Base-by-base conservation (phyloP, 2,329 filamentous ascomycete genomes). In the Didymella lethalis region DNA sequence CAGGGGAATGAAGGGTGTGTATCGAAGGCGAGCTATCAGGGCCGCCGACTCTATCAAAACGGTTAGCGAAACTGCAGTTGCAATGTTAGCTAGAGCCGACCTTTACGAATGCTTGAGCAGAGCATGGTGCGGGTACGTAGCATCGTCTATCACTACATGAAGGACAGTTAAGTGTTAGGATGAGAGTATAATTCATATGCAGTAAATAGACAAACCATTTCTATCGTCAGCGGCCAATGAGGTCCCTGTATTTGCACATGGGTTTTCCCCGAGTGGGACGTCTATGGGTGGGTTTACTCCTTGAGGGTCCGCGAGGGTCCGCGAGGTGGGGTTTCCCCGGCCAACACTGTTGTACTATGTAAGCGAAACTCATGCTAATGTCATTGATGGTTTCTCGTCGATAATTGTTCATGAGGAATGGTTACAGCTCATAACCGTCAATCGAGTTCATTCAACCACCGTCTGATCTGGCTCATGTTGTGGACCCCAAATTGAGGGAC, bases 251-350 rank as follows among this genome's bases (percentile, higher is more conserved):
- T 41, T 3, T 3, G 1, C 5, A 28, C 23, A 36, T 50, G 48
- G 48, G 36, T 10, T 50, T 50, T 50, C 32, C 40, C 47, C 47
- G 47, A 12, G 23, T 40, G 23, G 47, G 31, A 25, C 49, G 32
- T 16, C 3, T 1, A 16, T 11, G 11, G 29, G 20, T 36, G 29
- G 28, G 49, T 46, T 45, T 52, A 26, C 43, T 18, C 50, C 32
- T 43, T 23, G 2, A 4, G 32, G 43, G 10, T 41, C 25, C 3
- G 23, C 23, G 23, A 23, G 23, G 23, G 23, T 23, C 23, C 20
- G 16, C 40, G 16, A 40, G n/a, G 28, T 55, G 45, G 52, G 52
- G 44, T 44, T 48, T 55, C 29, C 31, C 20, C 52, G 28, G n/a
- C 5, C 6, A 4, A 40, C 18, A 4, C 11, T 2, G 7, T 18